phyloP scores from a whole-genome alignment of 805 yeast species.

The Candida corydali region DNA sequence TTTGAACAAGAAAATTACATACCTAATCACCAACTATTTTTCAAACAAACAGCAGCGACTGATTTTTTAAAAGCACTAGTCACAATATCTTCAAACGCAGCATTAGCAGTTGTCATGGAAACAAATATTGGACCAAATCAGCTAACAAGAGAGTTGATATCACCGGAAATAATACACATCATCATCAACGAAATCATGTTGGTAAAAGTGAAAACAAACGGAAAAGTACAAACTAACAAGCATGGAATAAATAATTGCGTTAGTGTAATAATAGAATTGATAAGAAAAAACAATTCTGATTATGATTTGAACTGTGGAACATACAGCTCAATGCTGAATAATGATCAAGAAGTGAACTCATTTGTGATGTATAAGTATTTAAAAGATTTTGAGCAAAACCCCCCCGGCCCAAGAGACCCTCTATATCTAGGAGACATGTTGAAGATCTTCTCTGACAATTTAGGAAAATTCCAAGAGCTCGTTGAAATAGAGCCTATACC shows the following conservation, averaged over 20 bases:
- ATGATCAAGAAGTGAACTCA: slow-evolving; percentile 30
- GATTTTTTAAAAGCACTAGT: slow-evolving; percentile 93
- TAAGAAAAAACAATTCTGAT: slow-evolving; percentile 93
- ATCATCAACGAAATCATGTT: slow-evolving; percentile 73
- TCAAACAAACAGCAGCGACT: slow-evolving; percentile 87
- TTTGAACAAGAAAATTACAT: slow-evolving; percentile 26
- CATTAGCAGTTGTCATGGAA: slow-evolving; percentile 71
- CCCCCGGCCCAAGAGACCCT: slow-evolving; percentile 91
- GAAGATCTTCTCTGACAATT: slow-evolving; percentile 66
- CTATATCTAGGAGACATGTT: slow-evolving; percentile 87
- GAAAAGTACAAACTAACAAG: slow-evolving; percentile 47
- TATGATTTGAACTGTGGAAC: slow-evolving; percentile 87
- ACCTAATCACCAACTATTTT: slow-evolving; percentile 29
- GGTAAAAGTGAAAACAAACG: slow-evolving; percentile 14
- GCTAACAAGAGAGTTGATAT: slow-evolving; percentile 83
- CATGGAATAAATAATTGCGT: slow-evolving; percentile 92
- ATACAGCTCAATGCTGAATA: slow-evolving; percentile 54
- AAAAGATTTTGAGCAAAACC: slow-evolving; percentile 68
- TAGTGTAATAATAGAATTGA: slow-evolving; percentile 89
- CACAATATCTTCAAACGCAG: slow-evolving; percentile 81
- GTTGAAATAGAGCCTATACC: slow-evolving; percentile 36
- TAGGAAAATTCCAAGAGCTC: slow-evolving; percentile 65
- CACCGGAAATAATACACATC: slow-evolving; percentile 60
- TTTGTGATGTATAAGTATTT: slow-evolving; percentile 42
- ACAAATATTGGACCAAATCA: slow-evolving; percentile 96